Base-by-base conservation (phyloP, 371 early-diverging fungal species). In the Syncephalastrum sp. region DNA sequence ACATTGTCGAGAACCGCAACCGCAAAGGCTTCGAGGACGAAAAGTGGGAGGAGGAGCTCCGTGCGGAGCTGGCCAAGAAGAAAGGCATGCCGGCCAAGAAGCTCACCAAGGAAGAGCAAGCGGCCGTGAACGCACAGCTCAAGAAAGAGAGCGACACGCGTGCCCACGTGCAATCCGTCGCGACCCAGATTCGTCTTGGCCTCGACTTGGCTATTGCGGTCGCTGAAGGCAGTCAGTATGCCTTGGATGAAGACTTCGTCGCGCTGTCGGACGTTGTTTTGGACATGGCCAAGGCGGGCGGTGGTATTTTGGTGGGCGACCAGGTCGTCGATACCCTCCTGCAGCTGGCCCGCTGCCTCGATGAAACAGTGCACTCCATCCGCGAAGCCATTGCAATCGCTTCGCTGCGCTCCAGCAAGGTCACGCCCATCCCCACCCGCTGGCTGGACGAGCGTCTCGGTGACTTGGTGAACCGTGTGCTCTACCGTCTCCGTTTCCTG, bases 1-100 rank as follows among this genome's bases (percentile, higher is more conserved):
- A 64, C 54, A 81, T 68, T 14, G 70, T 68, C 15, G 82, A 84
- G 33, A 74, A 77, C 58, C 73, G 81, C 10, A 69, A 76, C 60
- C 71, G 79, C 33, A 77, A 81, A 49, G 79, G 83, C 51, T 75
- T 77, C 56, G 85, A 82, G 21, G 89, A 88, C 43, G 88, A 92
- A 56, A 83, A 89, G 56, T 94, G 93, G 92, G 94, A 91, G 71
- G 84, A 82, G 45, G 91, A 95, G 53, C 66, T 94, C 33, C 87
- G 85, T 60, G 89, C 87, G 56, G 89, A 91, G 50, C 62, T 91
- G 7, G 88, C 89, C 56, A 89, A 85, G 70, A 88, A 88, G 70
- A 81, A 86, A 59, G 81, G 83, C 7, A 33, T 63, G 0, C 23
- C 61, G 1, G 50, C 70, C 0, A 79, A 82, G 57, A 90, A 89